Base-by-base conservation (phyloP, 2,329 filamentous ascomycete species). In the Fusarium metavorans region DNA sequence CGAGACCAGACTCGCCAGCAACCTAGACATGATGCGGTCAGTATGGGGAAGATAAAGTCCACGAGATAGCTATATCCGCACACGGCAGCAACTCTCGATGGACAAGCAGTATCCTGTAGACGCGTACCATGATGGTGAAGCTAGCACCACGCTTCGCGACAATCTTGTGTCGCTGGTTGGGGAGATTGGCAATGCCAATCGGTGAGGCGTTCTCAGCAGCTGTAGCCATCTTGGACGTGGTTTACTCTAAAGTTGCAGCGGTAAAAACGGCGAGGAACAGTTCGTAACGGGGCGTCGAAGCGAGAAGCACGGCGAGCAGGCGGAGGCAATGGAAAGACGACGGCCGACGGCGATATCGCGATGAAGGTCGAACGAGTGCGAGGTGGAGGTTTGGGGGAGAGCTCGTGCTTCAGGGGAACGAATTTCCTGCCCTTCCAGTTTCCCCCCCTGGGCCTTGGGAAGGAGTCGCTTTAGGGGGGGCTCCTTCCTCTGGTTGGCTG, bases 61-160 rank as follows among this genome's bases (percentile, higher is more conserved):
- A 37, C 25, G 34, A 57, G 41, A 64, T 62, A 67, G 45, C 27
- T 61, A 43, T 27, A 43, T 35, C 7, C 14, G 20, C 32, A 6
- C 32, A 43, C 37, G 23, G 7, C 7, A 54, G 27, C 48, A 35
- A 27, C 32, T 14, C 43, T 23, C 32, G 37, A 59, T 35, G 16
- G 35, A 14, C 7, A 30, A 27, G 32, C 4, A n/a, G 32, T 25
- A 20, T 60, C 41, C 10, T 6, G n/a, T 45, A 32, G 25, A 56
- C 66, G 72, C 88, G 74, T 88, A 98, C 97, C 97, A 99, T 99
- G 82, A 99, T 98, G 77, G 97, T 99, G 87, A 99, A 99, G 83
- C 95, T 94, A 82, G 97, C 97, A 87, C 97, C 97, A 87, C 97
- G 93, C 87, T 93, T 92, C 74, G 89, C 89, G 81, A 93, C 91